Percentiles rank a stretch among this genome's conserved stretches.
phyloP scores from a whole-genome alignment of 2,329 filamentous ascomycete genomes.

The Sclerotinia nivalis region DNA sequence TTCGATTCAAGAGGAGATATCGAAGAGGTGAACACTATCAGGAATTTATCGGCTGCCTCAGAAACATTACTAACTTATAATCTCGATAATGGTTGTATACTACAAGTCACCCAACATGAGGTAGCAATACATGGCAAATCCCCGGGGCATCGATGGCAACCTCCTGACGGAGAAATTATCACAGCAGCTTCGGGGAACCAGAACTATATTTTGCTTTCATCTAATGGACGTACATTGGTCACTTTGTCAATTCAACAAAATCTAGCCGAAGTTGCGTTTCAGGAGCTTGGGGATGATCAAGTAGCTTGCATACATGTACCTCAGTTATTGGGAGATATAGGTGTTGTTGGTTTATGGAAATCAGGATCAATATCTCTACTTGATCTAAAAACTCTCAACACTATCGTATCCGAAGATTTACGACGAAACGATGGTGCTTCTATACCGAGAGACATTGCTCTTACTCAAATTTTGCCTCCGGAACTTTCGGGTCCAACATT shows the following conservation, averaged over 20 bases:
- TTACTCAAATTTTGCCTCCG: slow-evolving; percentile 74
- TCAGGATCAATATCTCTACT: slow-evolving; percentile 78
- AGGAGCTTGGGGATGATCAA: slow-evolving; percentile 68
- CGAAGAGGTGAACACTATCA: slow-evolving; percentile 79
- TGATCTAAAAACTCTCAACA: slow-evolving; percentile 63
- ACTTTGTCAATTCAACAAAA: slow-evolving; percentile 61
- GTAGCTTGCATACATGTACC: slow-evolving; percentile 83
- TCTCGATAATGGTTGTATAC: slow-evolving; percentile 59
- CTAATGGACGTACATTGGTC: slow-evolving; percentile 71
- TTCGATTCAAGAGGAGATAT: slow-evolving; percentile 76
- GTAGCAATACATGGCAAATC: slow-evolving; percentile 66
- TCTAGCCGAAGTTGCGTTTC: slow-evolving; percentile 58
- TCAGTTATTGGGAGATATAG: slow-evolving; percentile 60
- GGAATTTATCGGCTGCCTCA: slow-evolving; percentile 67
- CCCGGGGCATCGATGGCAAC: slow-evolving; percentile 59
- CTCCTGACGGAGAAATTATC: slow-evolving; percentile 57
- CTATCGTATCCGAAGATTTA: slow-evolving; percentile 64
- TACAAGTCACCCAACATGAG: slow-evolving; percentile 73
- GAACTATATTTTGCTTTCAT: slow-evolving; percentile 68
- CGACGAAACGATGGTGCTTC: slow-evolving; percentile 67
- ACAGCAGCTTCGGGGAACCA: slow-evolving; percentile 77
- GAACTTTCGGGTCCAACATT: slow-evolving; percentile 65
- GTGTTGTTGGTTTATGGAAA: slow-evolving; percentile 85
- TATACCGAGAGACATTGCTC: slow-evolving; percentile 77
- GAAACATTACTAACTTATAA: slow-evolving; percentile 73